phyloP scores from a whole-genome alignment of 805 yeast genomes.

The Cephaloascus albidus region DNA sequence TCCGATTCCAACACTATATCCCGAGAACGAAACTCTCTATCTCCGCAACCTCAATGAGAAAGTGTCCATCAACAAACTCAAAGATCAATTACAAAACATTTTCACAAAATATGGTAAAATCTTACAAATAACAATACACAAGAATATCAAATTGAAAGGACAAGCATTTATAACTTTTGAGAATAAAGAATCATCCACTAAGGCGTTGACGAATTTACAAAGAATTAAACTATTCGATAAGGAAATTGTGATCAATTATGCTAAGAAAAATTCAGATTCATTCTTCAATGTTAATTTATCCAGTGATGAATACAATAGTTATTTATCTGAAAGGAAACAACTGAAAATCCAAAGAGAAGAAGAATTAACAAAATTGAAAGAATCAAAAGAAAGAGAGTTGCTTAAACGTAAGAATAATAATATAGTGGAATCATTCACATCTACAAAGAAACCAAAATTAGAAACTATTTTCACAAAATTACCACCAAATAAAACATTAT shows the following conservation, averaged over 20 bases:
- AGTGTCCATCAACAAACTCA: constrained; percentile 42
- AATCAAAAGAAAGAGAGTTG: constrained; percentile 9
- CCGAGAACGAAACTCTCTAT: constrained; percentile 39
- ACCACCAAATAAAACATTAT: constrained; percentile 64
- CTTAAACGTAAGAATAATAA: constrained; percentile 10
- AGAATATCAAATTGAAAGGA: constrained; percentile 61
- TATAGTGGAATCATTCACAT: constrained; percentile 10
- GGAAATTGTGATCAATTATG: constrained; percentile 34
- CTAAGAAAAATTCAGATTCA: constrained; percentile 36
- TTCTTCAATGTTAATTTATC: constrained; percentile 7
- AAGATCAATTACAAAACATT: constrained; percentile 25
- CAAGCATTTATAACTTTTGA: constrained; percentile 71
- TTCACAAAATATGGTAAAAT: constrained; percentile 41
- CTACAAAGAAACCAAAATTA: constrained; percentile 7
- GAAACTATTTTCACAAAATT: constrained; percentile 11
- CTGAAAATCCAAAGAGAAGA: constrained; percentile 2
- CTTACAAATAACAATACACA: constrained; percentile 43
- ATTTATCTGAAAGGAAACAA: constrained; percentile 11
- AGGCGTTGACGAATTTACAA: constrained; percentile 34
- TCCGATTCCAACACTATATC: too few species aligned
- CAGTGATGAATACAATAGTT: constrained; percentile 12
- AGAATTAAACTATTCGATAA: constrained; percentile 34
- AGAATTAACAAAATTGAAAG: constrained; percentile 1
- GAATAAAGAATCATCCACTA: constrained; percentile 26
- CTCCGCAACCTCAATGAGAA: constrained; percentile 67